Conservation (phyloP, 768 basidiomycete genomes). For the Pisolithus marmoratus region DNA sequence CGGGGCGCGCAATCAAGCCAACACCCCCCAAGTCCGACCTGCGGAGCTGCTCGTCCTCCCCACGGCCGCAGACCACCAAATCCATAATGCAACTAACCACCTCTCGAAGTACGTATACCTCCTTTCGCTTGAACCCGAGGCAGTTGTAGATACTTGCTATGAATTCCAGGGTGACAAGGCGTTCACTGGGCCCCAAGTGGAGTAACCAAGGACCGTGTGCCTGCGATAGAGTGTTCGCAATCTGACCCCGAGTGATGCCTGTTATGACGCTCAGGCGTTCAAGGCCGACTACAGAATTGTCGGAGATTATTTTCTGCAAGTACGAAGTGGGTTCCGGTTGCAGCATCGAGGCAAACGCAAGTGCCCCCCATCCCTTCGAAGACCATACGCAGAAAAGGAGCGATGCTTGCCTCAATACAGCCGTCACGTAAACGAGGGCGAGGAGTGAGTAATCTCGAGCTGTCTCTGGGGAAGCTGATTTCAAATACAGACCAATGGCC, state of each 20-base stretch:
- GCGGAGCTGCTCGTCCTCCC: slow-evolving; percentile 55
- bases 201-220: slow-evolving; percentile 86
- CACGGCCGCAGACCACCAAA: slow-evolving; percentile 77
- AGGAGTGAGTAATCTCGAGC: slow-evolving; percentile 58
- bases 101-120: slow-evolving; percentile 81
- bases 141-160: slow-evolving; percentile 73
- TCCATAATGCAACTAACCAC: slow-evolving; percentile 82
- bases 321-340: slow-evolving; percentile 56
- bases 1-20: slow-evolving; percentile 46
- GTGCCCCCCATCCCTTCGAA: slow-evolving; percentile 81
- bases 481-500: slow-evolving; percentile 55
- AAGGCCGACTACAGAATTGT: slow-evolving; percentile 44
- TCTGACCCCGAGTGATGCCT: slow-evolving; percentile 61
- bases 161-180: slow-evolving; percentile 63
- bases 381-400: slow-evolving; percentile 78
- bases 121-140: slow-evolving; percentile 83
- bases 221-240: slow-evolving; percentile 60
- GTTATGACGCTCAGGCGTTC: slow-evolving; percentile 67
- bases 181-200: slow-evolving; percentile 71
- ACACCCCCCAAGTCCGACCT: slow-evolving; percentile 30
- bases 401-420: slow-evolving; percentile 64
- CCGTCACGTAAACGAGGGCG: slow-evolving; percentile 61
- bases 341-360: slow-evolving; percentile 72
- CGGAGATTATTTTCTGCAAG: slow-evolving; percentile 53
- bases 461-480: slow-evolving; percentile 44